Percentiles rank a stretch among this genome's conserved stretches.
phyloP scores from a whole-genome alignment of 495 filamentous ascomycete species.

The Daldinia vernicosa region DNA sequence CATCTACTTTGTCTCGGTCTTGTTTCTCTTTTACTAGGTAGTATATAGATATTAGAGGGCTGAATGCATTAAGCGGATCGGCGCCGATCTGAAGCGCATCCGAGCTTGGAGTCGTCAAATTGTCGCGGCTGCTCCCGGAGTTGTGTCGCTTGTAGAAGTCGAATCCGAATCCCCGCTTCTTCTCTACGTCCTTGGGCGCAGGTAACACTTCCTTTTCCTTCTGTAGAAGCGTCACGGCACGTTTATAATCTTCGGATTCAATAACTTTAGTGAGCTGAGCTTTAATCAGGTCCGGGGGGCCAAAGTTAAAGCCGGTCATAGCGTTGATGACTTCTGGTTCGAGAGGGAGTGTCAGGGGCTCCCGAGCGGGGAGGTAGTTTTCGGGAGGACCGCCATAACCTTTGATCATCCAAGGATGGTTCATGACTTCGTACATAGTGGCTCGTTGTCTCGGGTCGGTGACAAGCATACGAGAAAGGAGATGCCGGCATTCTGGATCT shows the following conservation, averaged over 20 bases:
- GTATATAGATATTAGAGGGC: constrained; percentile 92
- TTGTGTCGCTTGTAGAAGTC: constrained; percentile 97
- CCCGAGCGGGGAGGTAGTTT: constrained; percentile 84
- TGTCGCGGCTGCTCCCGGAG: constrained; percentile 86
- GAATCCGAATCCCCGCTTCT: constrained; percentile 86
- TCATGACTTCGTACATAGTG: constrained; percentile 90
- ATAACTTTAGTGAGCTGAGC: constrained; percentile 83
- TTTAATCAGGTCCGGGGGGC: constrained; percentile 81
- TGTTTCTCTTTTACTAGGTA: constrained; percentile 95
- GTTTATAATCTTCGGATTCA: constrained; percentile 90
- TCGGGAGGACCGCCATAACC: constrained; percentile 87
- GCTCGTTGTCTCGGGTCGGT: constrained; percentile 91
- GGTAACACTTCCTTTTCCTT: constrained; percentile 71
- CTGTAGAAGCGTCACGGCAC: constrained; percentile 69
- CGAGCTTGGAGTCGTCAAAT: constrained; percentile 82
- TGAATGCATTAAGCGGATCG: constrained; percentile 93
- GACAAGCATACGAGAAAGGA: constrained; percentile 95
- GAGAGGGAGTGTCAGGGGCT: constrained; percentile 84
- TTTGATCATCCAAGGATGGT: constrained; percentile 97
- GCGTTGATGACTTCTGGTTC: constrained; percentile 84
- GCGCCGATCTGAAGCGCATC: constrained; percentile 84
- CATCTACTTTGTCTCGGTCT: constrained; percentile 76
- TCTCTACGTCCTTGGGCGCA: constrained; percentile 74
- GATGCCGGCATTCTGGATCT: constrained; percentile 82
- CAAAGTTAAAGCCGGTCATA: constrained; percentile 99